Evolutionary conservation across 768 basidiomycete species (phyloP).

Genomic region (Lentinula detonsa): DNA sequence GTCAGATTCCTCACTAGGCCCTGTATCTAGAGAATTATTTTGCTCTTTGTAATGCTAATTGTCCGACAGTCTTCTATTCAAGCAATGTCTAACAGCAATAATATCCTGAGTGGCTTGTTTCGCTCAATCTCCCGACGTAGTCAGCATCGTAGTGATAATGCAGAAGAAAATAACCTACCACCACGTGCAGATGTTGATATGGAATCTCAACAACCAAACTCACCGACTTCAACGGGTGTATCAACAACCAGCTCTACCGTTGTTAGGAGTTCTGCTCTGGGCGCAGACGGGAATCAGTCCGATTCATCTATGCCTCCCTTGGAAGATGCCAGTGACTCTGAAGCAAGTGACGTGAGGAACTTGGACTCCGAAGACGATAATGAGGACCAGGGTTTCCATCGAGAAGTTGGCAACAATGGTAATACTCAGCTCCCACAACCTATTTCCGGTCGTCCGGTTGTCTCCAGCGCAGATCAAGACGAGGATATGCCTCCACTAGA

Average conservation of each 20-base stretch:
- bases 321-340: slow-evolving; percentile 1
- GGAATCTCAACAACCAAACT: background rate
- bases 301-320: background rate
- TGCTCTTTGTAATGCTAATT: background rate
- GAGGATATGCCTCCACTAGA: slow-evolving; percentile 24
- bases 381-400: background rate
- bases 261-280: background rate
- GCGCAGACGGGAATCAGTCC: background rate
- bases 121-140: background rate
- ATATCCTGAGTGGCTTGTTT: background rate
- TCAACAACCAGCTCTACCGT: background rate
- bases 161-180: background rate
- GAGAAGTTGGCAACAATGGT: background rate
- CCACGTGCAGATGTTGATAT: background rate
- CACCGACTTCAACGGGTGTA: background rate
- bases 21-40: background rate
- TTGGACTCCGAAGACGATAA: background rate
- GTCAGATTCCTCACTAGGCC: background rate
- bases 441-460: background rate
- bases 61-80: background rate
- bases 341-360: background rate
- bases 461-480: slow-evolving; percentile 17
- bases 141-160: background rate
- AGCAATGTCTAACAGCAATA: background rate
- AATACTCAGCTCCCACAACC: background rate